Conservation (phyloP, 495 filamentous ascomycete species). For the Penicillium riverlandense region DNA sequence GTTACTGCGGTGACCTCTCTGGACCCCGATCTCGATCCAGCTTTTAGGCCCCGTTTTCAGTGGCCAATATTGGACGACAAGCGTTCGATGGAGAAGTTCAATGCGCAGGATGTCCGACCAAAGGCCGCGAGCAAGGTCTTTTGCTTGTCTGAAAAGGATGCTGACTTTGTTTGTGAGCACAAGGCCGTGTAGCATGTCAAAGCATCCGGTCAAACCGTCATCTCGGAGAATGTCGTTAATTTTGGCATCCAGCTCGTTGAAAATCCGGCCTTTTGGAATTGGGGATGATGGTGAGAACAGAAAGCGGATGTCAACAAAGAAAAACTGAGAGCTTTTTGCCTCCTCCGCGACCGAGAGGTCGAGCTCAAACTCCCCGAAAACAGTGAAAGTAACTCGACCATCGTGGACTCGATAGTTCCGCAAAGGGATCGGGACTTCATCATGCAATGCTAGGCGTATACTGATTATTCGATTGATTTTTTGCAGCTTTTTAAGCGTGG, state of each 20-base stretch:
- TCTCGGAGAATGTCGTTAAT: conserved; percentile 60
- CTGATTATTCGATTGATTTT: conserved; percentile 79
- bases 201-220: conserved; percentile 68
- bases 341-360: conserved; percentile 84
- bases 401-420: conserved; percentile 64
- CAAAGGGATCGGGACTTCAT: conserved; percentile 65
- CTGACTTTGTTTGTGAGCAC: conserved; percentile 82
- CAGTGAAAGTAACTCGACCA: conserved; percentile 79
- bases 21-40: conserved; percentile 84
- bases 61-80: conserved; percentile 88
- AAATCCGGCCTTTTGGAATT: conserved; percentile 49
- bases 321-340: conserved; percentile 72
- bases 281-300: conserved; percentile 63
- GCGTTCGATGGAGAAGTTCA: conserved; percentile 66
- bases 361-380: conserved; percentile 82
- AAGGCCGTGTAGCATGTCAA: conserved; percentile 75
- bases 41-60: conserved; percentile 61
- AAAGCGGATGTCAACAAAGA: conserved; percentile 87
- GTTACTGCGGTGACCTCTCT: conserved; percentile 47
- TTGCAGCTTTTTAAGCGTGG: conserved; percentile 60
- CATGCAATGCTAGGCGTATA: conserved; percentile 69
- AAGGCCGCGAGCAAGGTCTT: conserved; percentile 52
- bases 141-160: conserved; percentile 68
- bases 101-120: conserved; percentile 74
- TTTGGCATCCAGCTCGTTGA: conserved; percentile 56